A percentile compares a stretch with the other conserved stretches of the same genome.
These are phyloP conservation scores for Suillus subluteus DNA, from an alignment of 768 basidiomycete species.

Conservation along the genomic window DNA sequence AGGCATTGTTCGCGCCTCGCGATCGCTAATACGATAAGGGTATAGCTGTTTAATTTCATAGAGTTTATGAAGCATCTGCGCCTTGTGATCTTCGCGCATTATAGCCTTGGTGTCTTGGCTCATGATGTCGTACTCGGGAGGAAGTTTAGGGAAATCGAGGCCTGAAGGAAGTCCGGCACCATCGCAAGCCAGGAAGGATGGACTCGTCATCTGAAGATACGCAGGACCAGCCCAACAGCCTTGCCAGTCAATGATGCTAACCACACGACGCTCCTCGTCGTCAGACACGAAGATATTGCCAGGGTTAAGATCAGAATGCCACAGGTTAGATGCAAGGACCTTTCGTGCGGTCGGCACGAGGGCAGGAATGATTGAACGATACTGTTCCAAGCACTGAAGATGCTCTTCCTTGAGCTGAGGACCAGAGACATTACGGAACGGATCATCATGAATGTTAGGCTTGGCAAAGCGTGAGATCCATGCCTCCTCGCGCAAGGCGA, in stretches of 20 bases:
- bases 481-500: conserved; percentile 26
- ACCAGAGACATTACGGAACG: conserved; percentile 20
- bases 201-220: conserved; percentile 19
- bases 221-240: conserved; percentile 22
- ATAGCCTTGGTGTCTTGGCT: conserved; percentile 13
- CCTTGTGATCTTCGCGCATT: conserved; percentile 17
- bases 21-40: conserved; percentile 18
- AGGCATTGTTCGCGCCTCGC: conserved; percentile 19
- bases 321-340: conserved; percentile 26
- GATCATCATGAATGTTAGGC: conserved; percentile 20
- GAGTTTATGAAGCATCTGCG: conserved; percentile 21
- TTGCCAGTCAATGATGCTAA: conserved; percentile 37
- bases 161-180: conserved; percentile 13
- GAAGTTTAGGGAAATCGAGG: conserved; percentile 20
- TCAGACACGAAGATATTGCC: conserved; percentile 30
- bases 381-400: conserved; percentile 25
- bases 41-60: conserved; percentile 22
- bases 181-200: conserved; percentile 16
- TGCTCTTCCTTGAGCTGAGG: conserved; percentile 23
- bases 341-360: conserved; percentile 26
- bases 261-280: conserved; percentile 20
- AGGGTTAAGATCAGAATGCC: conserved; percentile 34
- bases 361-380: conserved; percentile 26
- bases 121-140: conserved; percentile 17
- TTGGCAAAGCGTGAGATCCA: conserved; percentile 18